Base-by-base conservation (phyloP, 192 early-diverging fungal species). In the Backusella liffmaniae region DNA sequence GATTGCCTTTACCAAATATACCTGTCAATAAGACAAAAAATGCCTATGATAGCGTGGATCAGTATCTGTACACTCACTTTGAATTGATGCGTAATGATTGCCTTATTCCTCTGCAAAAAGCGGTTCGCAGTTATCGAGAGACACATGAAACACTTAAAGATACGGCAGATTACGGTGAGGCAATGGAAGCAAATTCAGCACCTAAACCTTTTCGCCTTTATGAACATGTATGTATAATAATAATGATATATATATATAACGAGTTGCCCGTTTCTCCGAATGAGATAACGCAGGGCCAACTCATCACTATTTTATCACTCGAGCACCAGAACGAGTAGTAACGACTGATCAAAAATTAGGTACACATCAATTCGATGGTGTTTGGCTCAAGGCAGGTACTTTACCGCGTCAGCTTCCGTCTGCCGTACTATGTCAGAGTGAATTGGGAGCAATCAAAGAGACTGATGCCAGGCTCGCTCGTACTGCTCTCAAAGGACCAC, bases 11-110 rank as follows among this genome's bases (percentile, higher is more conserved):
- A 23, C 84, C 85, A 8, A 76, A 84, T 12, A 75, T 88, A n/a
- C 83, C 86, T 1, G 62, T 85, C n/a, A 88, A 88, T 70, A 77
- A 76, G 30, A 65, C 76, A 8, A 73, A 81, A 35, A 76, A 51
- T 9, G 73, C 82, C 10, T 88, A 90, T 30, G 78, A 84, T 16
- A 80, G 76, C 5, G 77, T 83, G 0, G 86, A 90, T 5, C 73
- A 87, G 56, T 90, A 90, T 73, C 70, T 88, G 0, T 73, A 83
- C 46, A 88, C 88, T 0, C 88, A 88, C 49, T 88, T 83, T 67
- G 70, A 65, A 32, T 74, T 90, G 26, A 78, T 90, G 65, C 84
- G 87, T 13, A 84, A 86, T n/a, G 88, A 90, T 65, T 87, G 79
- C 41, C 72, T 83, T 15, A 76, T 88, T 9, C 87, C 88, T 21